Percentiles rank a stretch among this genome's conserved stretches.
These are phyloP conservation scores for Endocalyx cinctus DNA, from an alignment of 2,329 filamentous ascomycete species.

Conservation along the genomic window DNA sequence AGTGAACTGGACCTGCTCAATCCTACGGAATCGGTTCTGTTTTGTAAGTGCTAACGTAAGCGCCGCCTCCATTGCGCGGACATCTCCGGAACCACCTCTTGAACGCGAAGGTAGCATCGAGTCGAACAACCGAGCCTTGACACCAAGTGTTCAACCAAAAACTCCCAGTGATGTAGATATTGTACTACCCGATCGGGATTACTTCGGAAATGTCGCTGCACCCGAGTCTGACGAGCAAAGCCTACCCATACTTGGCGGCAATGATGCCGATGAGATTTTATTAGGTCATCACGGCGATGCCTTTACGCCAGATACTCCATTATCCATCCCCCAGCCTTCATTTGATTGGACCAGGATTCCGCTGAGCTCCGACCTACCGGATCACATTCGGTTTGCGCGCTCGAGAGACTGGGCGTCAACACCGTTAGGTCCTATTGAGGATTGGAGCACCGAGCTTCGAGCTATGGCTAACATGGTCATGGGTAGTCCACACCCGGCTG, in stretches of 20 bases:
- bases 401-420: slow-evolving; percentile 70
- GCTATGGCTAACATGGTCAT: slow-evolving; percentile 80
- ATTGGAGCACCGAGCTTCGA: slow-evolving; percentile 67
- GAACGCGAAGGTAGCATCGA: slow-evolving; percentile 32
- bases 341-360: slow-evolving; percentile 82
- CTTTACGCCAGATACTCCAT: slow-evolving; percentile 16
- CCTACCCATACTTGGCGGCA: slow-evolving; percentile 12
- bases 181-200: slow-evolving; percentile 24
- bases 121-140: slow-evolving; percentile 30
- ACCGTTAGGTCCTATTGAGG: slow-evolving; percentile 68
- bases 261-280: slow-evolving; percentile 17
- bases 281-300: slow-evolving; percentile 13
- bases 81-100: slow-evolving; percentile 33
- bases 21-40: slow-evolving; percentile 62
- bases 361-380: slow-evolving; percentile 56
- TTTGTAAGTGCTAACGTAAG: slow-evolving; percentile 57
- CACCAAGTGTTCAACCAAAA: slow-evolving; percentile 28
- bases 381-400: slow-evolving; percentile 69
- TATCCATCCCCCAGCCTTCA: slow-evolving; percentile 40
- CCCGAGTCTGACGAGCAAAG: slow-evolving; percentile 13
- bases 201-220: slow-evolving; percentile 22
- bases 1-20: slow-evolving; percentile 66
- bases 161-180: slow-evolving; percentile 31
- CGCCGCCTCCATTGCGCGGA: slow-evolving; percentile 32
- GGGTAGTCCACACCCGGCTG: slow-evolving; percentile 69